Evolutionary conservation across 352 stramenopile genomes (phyloP), one percentile per base, ranked within the genome.

Genomic region (Peronospora belbahrii): DNA sequence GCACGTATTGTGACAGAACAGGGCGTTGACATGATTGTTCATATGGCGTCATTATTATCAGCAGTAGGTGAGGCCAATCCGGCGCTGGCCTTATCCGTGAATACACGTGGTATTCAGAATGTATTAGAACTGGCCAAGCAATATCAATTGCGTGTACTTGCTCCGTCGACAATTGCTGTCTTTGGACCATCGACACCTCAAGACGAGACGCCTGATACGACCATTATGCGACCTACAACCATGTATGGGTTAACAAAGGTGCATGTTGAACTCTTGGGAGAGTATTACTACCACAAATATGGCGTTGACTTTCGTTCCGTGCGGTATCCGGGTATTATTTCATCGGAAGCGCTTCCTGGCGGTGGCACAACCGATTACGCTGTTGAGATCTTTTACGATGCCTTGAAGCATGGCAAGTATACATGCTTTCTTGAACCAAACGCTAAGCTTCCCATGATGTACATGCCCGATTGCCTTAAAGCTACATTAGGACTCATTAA

Each of bases 231-330:
- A 2, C 88, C 88, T 2, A 96, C 88, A 11, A 96, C 88, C 27
- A 93, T 96, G 76, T 90, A 90, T 36, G 88, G 88, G 38, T 87
- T 97, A 48, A 96, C 83, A n/a, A 97, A 97, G 50, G 71, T 96
- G 31, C 84, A 95, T 45, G 46, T 92, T 17, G 87, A 96, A 62
- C 70, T 95, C 33, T 60, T 96, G 34, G 86, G 87, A 46, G 80
- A 94, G 59, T 97, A 96, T 65, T 97, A 97, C 72, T 67, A 94
- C 67, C 51, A 86, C n/a, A 90, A 87, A 47, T 95, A 90, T 44
- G 87, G 84, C 37, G 71, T 96, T 0, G 88, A 97, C 67, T 96
- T 96, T 60, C 83, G 88, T 34, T 95, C 83, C 38, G 70, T 96
- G 44, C 73, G 88, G 27, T 96, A 96, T 61, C 88, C 88, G 3